These are phyloP conservation scores for Theileria orientalis DNA, from an alignment of 169 alveolate species.

Conservation along the genomic window DNA sequence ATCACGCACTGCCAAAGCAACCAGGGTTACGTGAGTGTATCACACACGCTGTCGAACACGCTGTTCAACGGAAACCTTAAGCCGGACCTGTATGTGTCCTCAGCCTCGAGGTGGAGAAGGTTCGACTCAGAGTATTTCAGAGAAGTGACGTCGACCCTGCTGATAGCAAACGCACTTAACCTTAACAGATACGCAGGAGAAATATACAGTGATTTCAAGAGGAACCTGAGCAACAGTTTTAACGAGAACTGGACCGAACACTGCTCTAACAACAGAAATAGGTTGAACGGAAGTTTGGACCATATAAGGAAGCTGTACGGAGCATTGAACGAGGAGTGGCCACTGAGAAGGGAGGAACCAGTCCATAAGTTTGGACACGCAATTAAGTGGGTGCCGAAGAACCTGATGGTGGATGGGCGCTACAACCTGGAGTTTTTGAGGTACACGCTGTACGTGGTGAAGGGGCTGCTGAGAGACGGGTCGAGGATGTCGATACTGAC, in stretches of 20 bases:
- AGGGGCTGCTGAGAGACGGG: neutral
- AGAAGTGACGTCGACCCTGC: neutral
- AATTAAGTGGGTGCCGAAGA: neutral
- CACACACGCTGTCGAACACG: conserved; percentile 1
- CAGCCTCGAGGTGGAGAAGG: conserved; percentile 26
- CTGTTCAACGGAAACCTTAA: neutral
- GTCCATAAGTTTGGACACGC: neutral
- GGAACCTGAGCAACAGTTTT: conserved; percentile 8
- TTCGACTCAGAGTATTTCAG: conserved; percentile 8
- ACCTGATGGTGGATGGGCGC: conserved; percentile 7
- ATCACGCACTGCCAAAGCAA: neutral
- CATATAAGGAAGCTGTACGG: neutral
- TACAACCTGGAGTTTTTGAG: neutral
- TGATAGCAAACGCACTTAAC: conserved; percentile 5
- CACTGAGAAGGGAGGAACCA: neutral
- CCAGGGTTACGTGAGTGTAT: neutral
- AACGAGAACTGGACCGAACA: conserved; percentile 15
- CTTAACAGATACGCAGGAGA: neutral
- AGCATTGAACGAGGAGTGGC: neutral
- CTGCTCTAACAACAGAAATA: neutral
- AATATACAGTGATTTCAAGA: conserved; percentile 14
- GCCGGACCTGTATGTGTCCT: neutral
- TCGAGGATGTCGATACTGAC: conserved; percentile 2
- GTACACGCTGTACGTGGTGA: conserved; percentile 5
- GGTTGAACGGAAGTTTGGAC: neutral